Conservation (phyloP, 306 rosid genomes). For the Medicago arabica region DNA sequence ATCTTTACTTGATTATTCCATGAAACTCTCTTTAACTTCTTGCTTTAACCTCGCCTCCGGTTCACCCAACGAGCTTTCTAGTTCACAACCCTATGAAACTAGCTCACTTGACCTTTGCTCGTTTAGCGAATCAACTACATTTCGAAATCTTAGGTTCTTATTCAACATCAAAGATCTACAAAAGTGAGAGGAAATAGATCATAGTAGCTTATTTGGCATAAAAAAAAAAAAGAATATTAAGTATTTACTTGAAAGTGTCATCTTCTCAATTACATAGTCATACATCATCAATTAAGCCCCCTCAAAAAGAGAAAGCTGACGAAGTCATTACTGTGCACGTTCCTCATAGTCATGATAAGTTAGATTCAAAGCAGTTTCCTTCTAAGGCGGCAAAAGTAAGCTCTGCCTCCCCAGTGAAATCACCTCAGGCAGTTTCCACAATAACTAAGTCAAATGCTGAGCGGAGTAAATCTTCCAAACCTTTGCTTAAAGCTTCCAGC, state of each 20-base stretch:
- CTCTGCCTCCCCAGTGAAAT: constrained; percentile 66
- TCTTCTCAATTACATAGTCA: constrained; percentile 52
- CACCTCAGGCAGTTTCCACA: constrained; percentile 57
- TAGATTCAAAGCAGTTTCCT: constrained; percentile 54
- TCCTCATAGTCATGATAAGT: constrained; percentile 57
- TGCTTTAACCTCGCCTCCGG: too few relatives aligned
- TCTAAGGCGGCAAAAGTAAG: constrained; percentile 58
- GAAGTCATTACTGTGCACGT: constrained; percentile 44
- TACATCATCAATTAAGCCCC: constrained; percentile 48
- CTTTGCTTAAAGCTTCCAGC: constrained; percentile 53
- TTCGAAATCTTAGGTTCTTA: too few relatives aligned
- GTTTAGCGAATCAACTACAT: too few relatives aligned
- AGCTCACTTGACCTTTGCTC: too few relatives aligned
- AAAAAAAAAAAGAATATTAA: too few relatives aligned
- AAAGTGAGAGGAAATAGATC: too few relatives aligned
- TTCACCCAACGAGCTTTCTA: too few relatives aligned
- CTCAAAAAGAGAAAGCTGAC: constrained; percentile 52
- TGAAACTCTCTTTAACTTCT: too few relatives aligned
- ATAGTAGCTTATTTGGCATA: too few relatives aligned
- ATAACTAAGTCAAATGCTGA: constrained; percentile 57
- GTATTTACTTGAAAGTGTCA: background rate
- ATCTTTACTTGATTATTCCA: too few relatives aligned
- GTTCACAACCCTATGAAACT: too few relatives aligned
- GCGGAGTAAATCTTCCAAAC: constrained; percentile 61
- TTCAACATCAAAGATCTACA: too few relatives aligned